Evolutionary conservation across 2,329 filamentous ascomycete species (phyloP).

Genomic region (Aspergillus neoniger): DNA sequence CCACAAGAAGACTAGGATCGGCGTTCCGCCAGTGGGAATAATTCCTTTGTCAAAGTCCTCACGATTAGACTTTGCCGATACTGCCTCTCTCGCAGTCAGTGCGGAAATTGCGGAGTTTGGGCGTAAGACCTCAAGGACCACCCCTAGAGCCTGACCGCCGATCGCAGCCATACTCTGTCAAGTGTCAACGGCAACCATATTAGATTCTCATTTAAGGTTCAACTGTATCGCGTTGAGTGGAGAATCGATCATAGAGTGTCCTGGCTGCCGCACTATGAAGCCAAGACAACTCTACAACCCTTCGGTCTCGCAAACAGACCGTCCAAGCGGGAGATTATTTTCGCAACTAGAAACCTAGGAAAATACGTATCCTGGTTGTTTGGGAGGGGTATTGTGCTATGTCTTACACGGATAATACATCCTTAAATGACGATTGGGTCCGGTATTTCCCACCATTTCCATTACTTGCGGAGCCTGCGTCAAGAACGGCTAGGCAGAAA

Average conservation of each 20-base stretch:
- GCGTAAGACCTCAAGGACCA: constrained; percentile 7
- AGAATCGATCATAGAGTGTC: constrained; percentile 1
- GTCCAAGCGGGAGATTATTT: not conserved
- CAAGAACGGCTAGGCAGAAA: constrained; percentile 5
- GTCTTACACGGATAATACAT: not conserved
- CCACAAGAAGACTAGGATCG: constrained; percentile 2
- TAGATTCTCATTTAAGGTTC: constrained; percentile 1
- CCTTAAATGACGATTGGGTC: not conserved
- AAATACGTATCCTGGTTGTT: not conserved
- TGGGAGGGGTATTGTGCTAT: not conserved
- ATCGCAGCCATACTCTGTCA: constrained; percentile 9
- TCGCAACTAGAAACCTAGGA: not conserved
- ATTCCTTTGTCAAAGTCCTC: constrained; percentile 12
- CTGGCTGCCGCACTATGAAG: not conserved
- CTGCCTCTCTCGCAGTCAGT: constrained; percentile 1
- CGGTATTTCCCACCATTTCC: not conserved
- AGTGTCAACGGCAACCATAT: constrained; percentile 5
- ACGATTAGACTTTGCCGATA: constrained; percentile 8
- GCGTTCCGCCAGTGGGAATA: constrained; percentile 20
- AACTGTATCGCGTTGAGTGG: constrained; percentile 6
- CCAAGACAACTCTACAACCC: not conserved
- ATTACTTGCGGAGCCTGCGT: constrained; percentile 10
- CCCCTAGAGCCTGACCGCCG: constrained; percentile 14
- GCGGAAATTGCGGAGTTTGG: constrained; percentile 11
- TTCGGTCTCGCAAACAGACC: not conserved